Percentiles rank a stretch among this genome's conserved stretches.
Evolutionary conservation across 108 stramenopile species (phyloP).

Genomic region (Thalassiosira profunda): DNA sequence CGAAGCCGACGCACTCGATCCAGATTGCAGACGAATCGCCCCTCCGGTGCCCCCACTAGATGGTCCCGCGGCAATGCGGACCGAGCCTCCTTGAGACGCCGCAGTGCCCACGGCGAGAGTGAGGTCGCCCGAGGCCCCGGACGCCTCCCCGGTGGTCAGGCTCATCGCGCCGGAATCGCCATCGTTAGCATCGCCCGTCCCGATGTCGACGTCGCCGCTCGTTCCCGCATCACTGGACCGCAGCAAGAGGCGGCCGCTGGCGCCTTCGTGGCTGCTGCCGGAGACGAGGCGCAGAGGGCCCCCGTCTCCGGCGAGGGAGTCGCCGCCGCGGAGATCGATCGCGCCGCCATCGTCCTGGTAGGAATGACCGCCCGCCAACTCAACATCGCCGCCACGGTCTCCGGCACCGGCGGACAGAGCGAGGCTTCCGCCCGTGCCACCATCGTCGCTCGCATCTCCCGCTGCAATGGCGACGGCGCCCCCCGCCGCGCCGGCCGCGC

Average conservation of each 20-base stretch:
- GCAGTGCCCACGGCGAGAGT: slow-evolving; percentile 11
- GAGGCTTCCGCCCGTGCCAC: slow-evolving; percentile 14
- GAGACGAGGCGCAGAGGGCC: slow-evolving; percentile 6
- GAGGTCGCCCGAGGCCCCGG: slow-evolving; percentile 7
- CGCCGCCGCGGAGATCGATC: slow-evolving; percentile 4
- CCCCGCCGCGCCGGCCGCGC: slow-evolving; percentile 8
- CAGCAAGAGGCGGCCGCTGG: slow-evolving; percentile 6
- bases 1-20: slow-evolving; percentile 13
- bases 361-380: slow-evolving; percentile 11
- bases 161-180: slow-evolving; percentile 13
- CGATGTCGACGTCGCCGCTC: slow-evolving; percentile 20
- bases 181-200: slow-evolving; percentile 21
- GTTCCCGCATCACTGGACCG: neutral
- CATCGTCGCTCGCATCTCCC: slow-evolving; percentile 3
- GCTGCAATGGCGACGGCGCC: slow-evolving; percentile 7
- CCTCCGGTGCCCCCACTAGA: slow-evolving; percentile 6
- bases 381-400: slow-evolving; percentile 10
- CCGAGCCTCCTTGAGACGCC: slow-evolving; percentile 1
- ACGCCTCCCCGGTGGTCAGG: slow-evolving; percentile 20
- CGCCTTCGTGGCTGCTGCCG: slow-evolving; percentile 13
- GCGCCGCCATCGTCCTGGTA: slow-evolving; percentile 16
- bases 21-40: slow-evolving; percentile 7
- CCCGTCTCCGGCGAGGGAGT: slow-evolving; percentile 8
- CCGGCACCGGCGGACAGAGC: slow-evolving; percentile 19
- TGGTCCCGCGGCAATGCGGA: slow-evolving; percentile 13